Evolutionary conservation across 1,284 basidiomycete species (phyloP), one percentile per base, ranked within the genome.

Genomic region (Hemileccinum hortonii): DNA sequence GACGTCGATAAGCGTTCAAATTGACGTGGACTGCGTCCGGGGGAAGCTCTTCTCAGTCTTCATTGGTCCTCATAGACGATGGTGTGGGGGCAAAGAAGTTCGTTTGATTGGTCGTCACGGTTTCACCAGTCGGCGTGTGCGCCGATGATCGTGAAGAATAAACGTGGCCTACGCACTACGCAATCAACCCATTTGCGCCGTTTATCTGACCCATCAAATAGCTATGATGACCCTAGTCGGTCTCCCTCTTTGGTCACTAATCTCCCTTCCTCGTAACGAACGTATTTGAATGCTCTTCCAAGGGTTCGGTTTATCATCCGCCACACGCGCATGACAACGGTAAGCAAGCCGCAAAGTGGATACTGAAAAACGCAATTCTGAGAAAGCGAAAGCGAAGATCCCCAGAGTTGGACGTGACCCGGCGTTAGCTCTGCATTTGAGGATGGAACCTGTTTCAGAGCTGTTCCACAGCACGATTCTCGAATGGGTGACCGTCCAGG

Each of bases 271-370:
- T n/a, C n/a, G n/a, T n/a, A n/a, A n/a, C n/a, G n/a, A n/a, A n/a
- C n/a, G n/a, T n/a, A n/a, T n/a, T n/a, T n/a, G n/a, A n/a, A n/a
- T n/a, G n/a, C n/a, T n/a, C n/a, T n/a, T n/a, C n/a, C n/a, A n/a
- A n/a, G n/a, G n/a, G n/a, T 41, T 45, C 37, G 47, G 43, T 36
- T 44, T 45, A 41, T 48, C 36, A 47, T 48, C 35, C 41, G 37
- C 54, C 53, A 44, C 58, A 29, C 15, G 49, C 51, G 3, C 35
- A 35, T 42, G 45, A 58, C 52, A 33, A 49, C 33, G n/a, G 37
- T 19, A 49, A 33, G 59, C 44, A 32, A 52, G 49, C 54, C 55
- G 45, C 47, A 67, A 68, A 62, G 51, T 51, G 51, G 64, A 54
- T 15, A 59, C 62, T 53, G 53, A 47, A 48, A 11, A 18, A 14